These are phyloP conservation scores for Meira miltonrushii DNA, from an alignment of 1,284 basidiomycete genomes.

Conservation along the genomic window DNA sequence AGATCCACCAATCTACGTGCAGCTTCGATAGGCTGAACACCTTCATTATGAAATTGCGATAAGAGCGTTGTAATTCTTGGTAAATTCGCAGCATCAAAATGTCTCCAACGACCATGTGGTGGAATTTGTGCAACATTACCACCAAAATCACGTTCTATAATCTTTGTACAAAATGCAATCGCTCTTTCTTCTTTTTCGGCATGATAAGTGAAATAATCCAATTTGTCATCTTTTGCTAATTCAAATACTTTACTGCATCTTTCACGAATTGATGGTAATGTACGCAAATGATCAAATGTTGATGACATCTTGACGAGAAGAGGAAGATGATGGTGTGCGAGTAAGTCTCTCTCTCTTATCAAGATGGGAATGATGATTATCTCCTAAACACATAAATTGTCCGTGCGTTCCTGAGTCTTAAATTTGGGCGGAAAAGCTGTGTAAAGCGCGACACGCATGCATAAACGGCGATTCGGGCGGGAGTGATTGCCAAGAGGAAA, in stretches of 20 bases:
- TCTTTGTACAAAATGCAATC: conserved; percentile 71
- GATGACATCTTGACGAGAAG: neutral
- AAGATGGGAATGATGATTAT: too few species aligned
- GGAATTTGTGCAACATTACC: conserved; percentile 69
- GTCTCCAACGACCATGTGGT: conserved; percentile 84
- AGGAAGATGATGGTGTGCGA: too few species aligned
- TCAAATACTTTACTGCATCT: conserved; percentile 73
- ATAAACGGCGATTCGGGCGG: too few species aligned
- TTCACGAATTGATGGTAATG: conserved; percentile 78
- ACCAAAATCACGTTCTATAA: conserved; percentile 84
- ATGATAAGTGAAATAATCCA: conserved; percentile 81
- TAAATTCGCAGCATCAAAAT: conserved; percentile 58
- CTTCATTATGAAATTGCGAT: conserved; percentile 11
- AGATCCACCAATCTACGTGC: conserved; percentile 70
- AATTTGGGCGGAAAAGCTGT: too few species aligned
- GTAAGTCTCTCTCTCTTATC: too few species aligned
- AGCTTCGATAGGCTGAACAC: conserved; percentile 20
- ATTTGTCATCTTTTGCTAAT: conserved; percentile 63
- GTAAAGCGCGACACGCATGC: too few species aligned
- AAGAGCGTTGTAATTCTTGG: conserved; percentile 34
- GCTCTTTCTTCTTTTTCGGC: conserved; percentile 67
- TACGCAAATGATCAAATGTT: conserved; percentile 62
- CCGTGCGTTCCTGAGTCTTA: too few species aligned
- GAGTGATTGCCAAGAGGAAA: too few species aligned
- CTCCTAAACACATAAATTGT: too few species aligned